phyloP scores from a whole-genome alignment of 805 yeast genomes.

The Lachancea kluyveri region DNA sequence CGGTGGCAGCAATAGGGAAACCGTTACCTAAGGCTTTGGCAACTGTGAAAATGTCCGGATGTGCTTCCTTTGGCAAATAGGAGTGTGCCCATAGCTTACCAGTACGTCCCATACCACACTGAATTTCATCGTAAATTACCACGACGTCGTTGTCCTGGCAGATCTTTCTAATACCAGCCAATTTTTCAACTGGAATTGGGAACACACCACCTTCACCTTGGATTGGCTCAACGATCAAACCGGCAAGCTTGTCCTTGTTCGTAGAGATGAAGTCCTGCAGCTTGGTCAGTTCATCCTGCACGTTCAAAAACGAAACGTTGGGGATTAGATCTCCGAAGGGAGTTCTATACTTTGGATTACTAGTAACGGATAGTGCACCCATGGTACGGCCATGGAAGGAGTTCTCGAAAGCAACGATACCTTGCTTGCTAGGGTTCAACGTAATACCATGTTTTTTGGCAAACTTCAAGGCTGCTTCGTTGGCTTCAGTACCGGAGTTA shows the following conservation, averaged over 20 bases:
- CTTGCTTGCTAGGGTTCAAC: conserved; percentile 50
- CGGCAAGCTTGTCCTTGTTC: conserved; percentile 49
- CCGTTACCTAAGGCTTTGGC: conserved; percentile 98
- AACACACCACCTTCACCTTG: conserved; percentile 98
- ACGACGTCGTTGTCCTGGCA: conserved; percentile 67
- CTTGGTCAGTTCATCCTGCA: conserved; percentile 30
- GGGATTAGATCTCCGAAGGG: conserved; percentile 94
- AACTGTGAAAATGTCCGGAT: conserved; percentile 89
- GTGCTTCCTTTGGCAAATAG: conserved; percentile 66
- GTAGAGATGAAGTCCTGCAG: conserved; percentile 17
- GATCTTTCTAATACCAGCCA: conserved; percentile 55
- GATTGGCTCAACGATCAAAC: conserved; percentile 91
- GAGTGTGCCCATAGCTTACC: conserved; percentile 93
- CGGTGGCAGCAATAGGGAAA: conserved; percentile 90
- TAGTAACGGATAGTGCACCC: conserved; percentile 90
- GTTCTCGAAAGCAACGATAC: conserved; percentile 78
- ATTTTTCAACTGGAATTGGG: conserved; percentile 57
- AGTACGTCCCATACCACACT: conserved; percentile 91
- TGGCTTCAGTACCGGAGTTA: conserved; percentile 75
- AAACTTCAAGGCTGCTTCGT: conserved; percentile 72
- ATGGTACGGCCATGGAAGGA: conserved; percentile 94
- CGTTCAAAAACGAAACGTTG: conserved; percentile 49
- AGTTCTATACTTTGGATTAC: conserved; percentile 85
- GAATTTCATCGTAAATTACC: conserved; percentile 91
- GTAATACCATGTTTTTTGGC: conserved; percentile 74